Evolutionary conservation across 495 filamentous ascomycete species (phyloP).

Genomic region (Aspergillus sparsus): DNA sequence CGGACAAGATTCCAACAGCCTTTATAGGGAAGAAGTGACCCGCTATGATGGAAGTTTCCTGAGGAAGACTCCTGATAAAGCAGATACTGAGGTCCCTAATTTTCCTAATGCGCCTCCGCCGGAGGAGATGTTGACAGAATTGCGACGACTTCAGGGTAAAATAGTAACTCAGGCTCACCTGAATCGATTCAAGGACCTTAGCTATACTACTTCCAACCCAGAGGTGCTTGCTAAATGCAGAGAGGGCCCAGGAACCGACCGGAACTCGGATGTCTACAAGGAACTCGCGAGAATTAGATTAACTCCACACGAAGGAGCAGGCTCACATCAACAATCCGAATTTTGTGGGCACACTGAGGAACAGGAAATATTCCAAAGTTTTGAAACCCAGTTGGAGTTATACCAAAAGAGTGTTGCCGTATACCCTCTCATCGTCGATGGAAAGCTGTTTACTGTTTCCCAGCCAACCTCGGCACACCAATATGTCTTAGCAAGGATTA

Average conservation of each 20-base stretch:
- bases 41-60: too few species aligned
- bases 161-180: conserved; percentile 20
- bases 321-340: neutral
- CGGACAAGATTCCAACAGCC: neutral
- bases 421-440: conserved; percentile 24
- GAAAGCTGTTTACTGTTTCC: conserved; percentile 16
- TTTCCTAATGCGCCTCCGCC: neutral
- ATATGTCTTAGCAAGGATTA: neutral
- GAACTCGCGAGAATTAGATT: conserved; percentile 17
- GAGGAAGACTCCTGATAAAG: neutral
- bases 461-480: conserved; percentile 20
- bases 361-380: neutral
- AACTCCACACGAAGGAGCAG: neutral
- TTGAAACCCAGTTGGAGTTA: conserved; percentile 14
- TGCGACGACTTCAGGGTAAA: conserved; percentile 21
- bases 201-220: conserved; percentile 18
- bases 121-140: conserved; percentile 10
- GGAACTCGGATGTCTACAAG: conserved; percentile 18
- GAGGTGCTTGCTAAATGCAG: conserved; percentile 24
- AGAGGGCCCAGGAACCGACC: conserved; percentile 28
- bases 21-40: too few species aligned
- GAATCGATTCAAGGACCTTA: conserved; percentile 15
- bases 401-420: conserved; percentile 18
- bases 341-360: neutral
- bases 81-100: neutral